Evolutionary conservation across 2,329 filamentous ascomycete species (phyloP).

Genomic region (Neonectria punicea): DNA sequence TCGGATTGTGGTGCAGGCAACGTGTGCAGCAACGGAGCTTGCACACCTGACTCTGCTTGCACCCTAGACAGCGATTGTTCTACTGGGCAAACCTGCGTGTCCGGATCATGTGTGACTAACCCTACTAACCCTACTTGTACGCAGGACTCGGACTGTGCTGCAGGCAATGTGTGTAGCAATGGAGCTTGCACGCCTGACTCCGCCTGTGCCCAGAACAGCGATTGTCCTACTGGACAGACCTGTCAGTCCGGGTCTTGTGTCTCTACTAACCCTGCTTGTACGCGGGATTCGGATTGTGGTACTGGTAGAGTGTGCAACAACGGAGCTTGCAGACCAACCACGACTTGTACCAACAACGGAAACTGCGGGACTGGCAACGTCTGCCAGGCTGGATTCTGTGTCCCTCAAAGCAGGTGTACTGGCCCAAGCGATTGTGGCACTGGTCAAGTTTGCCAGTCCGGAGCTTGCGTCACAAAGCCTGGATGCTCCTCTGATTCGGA

Average conservation of each 20-base stretch:
- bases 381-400: background rate
- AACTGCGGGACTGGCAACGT: background rate
- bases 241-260: constrained; percentile 1
- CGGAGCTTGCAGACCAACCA: background rate
- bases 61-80: background rate
- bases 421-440: background rate
- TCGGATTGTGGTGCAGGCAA: background rate
- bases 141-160: background rate
- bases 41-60: background rate
- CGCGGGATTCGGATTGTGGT: background rate
- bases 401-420: background rate
- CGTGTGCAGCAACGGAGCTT: constrained; percentile 1
- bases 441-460: background rate
- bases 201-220: background rate
- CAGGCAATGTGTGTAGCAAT: background rate
- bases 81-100: background rate
- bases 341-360: background rate
- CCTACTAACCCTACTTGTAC: background rate
- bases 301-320: background rate
- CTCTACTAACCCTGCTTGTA: background rate
- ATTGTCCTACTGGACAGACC: background rate
- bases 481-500: background rate
- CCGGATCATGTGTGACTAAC: background rate
- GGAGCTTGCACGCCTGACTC: background rate
- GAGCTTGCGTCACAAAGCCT: background rate